Percentiles rank a stretch among this genome's conserved stretches.
phyloP scores from a whole-genome alignment of 192 early-diverging fungal species.

The Entomortierella chlamydospora region DNA sequence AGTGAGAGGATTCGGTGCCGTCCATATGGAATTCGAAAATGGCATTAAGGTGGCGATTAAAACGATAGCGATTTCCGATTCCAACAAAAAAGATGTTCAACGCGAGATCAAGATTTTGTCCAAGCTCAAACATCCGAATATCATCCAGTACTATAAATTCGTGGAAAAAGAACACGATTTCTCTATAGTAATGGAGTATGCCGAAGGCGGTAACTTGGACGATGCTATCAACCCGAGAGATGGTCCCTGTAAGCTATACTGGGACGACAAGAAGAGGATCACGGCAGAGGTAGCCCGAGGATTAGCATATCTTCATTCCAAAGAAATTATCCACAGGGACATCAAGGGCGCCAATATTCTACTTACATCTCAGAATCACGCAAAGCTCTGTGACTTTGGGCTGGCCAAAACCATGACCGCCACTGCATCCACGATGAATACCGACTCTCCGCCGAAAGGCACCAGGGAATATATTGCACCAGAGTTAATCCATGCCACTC shows the following conservation, averaged over 20 bases:
- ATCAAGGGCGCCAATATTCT: constrained; percentile 29
- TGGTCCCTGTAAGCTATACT: constrained; percentile 1
- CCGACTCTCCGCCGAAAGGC: constrained; percentile 4
- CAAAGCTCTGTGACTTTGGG: constrained; percentile 37
- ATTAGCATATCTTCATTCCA: constrained; percentile 28
- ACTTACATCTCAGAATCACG: constrained; percentile 19
- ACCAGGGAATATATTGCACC: constrained; percentile 14
- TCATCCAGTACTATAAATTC: constrained; percentile 8
- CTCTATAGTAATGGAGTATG: constrained; percentile 11
- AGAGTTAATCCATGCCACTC: too few relatives aligned
- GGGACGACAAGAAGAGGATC: constrained; percentile 15
- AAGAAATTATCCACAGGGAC: constrained; percentile 38
- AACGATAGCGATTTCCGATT: background rate
- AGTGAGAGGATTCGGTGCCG: too few relatives aligned
- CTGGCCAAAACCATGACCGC: background rate
- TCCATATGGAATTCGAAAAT: too few relatives aligned
- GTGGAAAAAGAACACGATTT: background rate
- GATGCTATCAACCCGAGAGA: constrained; percentile 4
- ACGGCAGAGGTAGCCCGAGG: constrained; percentile 19
- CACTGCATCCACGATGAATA: background rate
- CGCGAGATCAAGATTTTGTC: background rate
- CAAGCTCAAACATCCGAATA: background rate
- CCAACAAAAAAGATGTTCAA: background rate
- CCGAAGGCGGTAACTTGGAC: too few relatives aligned
- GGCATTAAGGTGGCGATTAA: too few relatives aligned